Conservation (phyloP, 2,329 filamentous ascomycete species). For the Fusarium dlaminii region DNA sequence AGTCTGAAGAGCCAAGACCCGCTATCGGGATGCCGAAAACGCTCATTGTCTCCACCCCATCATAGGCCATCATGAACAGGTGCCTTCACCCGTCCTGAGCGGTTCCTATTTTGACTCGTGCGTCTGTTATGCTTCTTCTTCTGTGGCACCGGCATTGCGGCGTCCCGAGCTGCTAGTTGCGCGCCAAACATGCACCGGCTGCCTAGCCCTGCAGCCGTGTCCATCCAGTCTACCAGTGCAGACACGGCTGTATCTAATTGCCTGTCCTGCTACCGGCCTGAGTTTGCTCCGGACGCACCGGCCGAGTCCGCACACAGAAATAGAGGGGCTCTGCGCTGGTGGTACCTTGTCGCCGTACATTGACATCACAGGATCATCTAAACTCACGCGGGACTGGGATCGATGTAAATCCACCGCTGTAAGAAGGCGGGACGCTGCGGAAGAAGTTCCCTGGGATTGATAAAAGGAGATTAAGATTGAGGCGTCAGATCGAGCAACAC, state of each 20-base stretch:
- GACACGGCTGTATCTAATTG: slow-evolving; percentile 16
- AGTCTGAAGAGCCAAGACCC: slow-evolving; percentile 31
- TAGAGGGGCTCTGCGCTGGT: slow-evolving; percentile 8
- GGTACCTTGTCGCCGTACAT: background rate
- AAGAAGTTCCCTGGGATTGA: slow-evolving; percentile 10
- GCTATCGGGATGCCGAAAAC: slow-evolving; percentile 37
- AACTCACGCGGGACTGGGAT: background rate
- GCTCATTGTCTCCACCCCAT: slow-evolving; percentile 25
- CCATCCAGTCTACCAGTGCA: slow-evolving; percentile 4
- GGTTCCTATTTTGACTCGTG: slow-evolving; percentile 32
- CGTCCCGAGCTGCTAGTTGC: slow-evolving; percentile 38
- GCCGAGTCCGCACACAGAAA: slow-evolving; percentile 25
- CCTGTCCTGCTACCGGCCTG: slow-evolving; percentile 23
- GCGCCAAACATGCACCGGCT: slow-evolving; percentile 33
- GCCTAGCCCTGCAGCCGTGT: slow-evolving; percentile 25
- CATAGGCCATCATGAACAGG: slow-evolving; percentile 1
- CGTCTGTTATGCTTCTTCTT: slow-evolving; percentile 38
- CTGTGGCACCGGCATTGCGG: slow-evolving; percentile 39
- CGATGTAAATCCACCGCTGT: background rate
- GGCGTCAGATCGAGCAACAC: slow-evolving; percentile 6
- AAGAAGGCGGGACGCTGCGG: slow-evolving; percentile 6
- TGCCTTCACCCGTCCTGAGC: background rate
- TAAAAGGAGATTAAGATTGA: background rate
- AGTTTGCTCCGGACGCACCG: slow-evolving; percentile 33
- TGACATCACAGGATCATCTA: slow-evolving; percentile 19